Percentiles rank a stretch among this genome's conserved stretches.
phyloP scores from a whole-genome alignment of 768 basidiomycete genomes.

The Xerocomellus intermedius region DNA sequence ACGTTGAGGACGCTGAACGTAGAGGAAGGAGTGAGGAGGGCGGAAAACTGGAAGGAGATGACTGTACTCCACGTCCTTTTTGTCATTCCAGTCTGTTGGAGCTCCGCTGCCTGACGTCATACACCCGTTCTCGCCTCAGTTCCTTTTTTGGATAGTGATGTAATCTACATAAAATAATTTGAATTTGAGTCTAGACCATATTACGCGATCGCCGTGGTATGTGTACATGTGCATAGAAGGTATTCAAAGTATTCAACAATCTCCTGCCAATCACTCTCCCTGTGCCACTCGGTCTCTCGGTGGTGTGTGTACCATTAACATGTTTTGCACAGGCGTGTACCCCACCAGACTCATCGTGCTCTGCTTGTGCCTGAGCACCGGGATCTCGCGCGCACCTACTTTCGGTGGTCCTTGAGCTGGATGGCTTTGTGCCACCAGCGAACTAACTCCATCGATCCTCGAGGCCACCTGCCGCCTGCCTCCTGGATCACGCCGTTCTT shows the following conservation, averaged over 20 bases:
- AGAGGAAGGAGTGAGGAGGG: not conserved
- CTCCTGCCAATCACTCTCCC: slow-evolving; percentile 24
- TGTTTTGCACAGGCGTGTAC: slow-evolving; percentile 73
- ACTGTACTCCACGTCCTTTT: slow-evolving; percentile 28
- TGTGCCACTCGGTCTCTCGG: slow-evolving; percentile 47
- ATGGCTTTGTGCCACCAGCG: slow-evolving; percentile 28
- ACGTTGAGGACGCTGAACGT: not conserved
- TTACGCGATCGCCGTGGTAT: not conserved
- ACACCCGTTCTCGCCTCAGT: not conserved
- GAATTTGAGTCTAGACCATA: not conserved
- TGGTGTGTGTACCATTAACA: slow-evolving; percentile 66
- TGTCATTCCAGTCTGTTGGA: slow-evolving; percentile 30
- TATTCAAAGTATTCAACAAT: not conserved
- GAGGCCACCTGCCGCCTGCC: slow-evolving; percentile 27
- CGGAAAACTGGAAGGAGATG: slow-evolving; percentile 7
- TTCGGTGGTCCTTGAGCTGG: slow-evolving; percentile 51
- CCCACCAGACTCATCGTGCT: slow-evolving; percentile 64
- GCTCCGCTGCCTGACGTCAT: slow-evolving; percentile 38
- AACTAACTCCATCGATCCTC: slow-evolving; percentile 27
- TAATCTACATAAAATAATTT: not conserved
- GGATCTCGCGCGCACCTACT: slow-evolving; percentile 40
- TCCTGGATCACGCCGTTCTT: slow-evolving; percentile 34
- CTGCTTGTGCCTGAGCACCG: slow-evolving; percentile 48
- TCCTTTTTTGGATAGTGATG: slow-evolving; percentile 10
- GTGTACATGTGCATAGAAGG: not conserved